phyloP scores from a whole-genome alignment of 768 basidiomycete genomes.

The Kwoniella sp. region DNA sequence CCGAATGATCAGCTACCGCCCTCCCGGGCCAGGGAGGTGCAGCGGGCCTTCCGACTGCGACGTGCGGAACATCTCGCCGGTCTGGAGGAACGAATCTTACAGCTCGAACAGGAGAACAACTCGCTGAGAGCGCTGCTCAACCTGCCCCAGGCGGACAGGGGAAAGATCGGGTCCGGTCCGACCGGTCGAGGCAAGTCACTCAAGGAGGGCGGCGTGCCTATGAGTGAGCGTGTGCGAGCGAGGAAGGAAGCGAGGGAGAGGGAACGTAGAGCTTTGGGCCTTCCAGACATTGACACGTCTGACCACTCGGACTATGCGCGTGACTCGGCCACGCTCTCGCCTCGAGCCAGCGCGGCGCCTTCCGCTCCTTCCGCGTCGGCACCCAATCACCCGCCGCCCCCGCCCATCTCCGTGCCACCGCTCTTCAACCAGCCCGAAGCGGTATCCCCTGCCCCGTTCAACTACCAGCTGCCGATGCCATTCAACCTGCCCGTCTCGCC shows the following conservation, averaged over 20 bases:
- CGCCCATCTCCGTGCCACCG: slow-evolving; percentile 1
- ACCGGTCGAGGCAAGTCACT: slow-evolving; percentile 50
- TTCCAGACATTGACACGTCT: slow-evolving; percentile 17
- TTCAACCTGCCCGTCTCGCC: slow-evolving; percentile 29
- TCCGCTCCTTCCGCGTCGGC: neutral
- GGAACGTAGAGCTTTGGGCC: slow-evolving; percentile 31
- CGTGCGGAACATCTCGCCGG: slow-evolving; percentile 50
- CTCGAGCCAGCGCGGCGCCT: slow-evolving; percentile 10
- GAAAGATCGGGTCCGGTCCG: slow-evolving; percentile 47
- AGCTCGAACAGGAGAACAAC: slow-evolving; percentile 49
- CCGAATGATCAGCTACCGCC: slow-evolving; percentile 48
- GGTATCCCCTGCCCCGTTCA: slow-evolving; percentile 17
- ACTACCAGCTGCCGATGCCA: slow-evolving; percentile 31
- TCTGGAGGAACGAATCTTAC: slow-evolving; percentile 49
- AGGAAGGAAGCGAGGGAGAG: slow-evolving; percentile 44
- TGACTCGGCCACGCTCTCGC: slow-evolving; percentile 24
- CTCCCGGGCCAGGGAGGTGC: slow-evolving; percentile 50
- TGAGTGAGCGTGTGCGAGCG: slow-evolving; percentile 48
- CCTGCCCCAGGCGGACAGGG: slow-evolving; percentile 34
- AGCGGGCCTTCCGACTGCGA: slow-evolving; percentile 50
- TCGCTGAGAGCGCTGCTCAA: slow-evolving; percentile 41
- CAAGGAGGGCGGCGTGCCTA: slow-evolving; percentile 49
- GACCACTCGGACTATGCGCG: slow-evolving; percentile 13
- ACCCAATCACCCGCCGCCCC: slow-evolving; percentile 2
- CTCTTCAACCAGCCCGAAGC: slow-evolving; percentile 7